Evolutionary conservation across 345 rosid species (phyloP), one percentile per base, ranked within the genome.

Genomic region (Angophora floribunda): DNA sequence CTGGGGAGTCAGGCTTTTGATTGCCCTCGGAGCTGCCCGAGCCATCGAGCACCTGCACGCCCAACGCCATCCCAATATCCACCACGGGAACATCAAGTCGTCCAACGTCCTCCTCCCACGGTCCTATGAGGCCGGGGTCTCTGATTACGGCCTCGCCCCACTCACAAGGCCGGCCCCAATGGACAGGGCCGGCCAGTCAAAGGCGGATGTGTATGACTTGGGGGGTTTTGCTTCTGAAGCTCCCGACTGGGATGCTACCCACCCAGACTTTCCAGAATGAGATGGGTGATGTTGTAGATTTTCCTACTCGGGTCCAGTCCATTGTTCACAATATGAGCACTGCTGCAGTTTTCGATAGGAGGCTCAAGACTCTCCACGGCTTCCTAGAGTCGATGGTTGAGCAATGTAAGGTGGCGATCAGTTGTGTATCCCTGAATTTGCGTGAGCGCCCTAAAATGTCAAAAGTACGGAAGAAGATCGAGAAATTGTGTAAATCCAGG

Each of bases 321-420:
- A 97, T 97, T n/a, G 97, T 96, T n/a, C 92, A 96, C 89, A 98
- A 97, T 89, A 98, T 94, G 86, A 94, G 99, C 98, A 94, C 96
- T 51, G 95, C 96, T 36, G 98, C 92, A 93, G 98, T 97, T 32
- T 95, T 97, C 26, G 98, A 95, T 85, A 93, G 24, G 59, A 3
- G 53, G 53, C 15, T 19, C 21, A 6, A 7, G 55, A 52, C 41
- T 2, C 41, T 36, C 41, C 41, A 36, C 41, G 41, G 41, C 41
- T 36, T 36, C 41, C 41, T 4, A 36, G 41, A 36, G 87, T 97
- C 94, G 89, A 95, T 96, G 98, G 95, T 97, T 53, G 98, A 94
- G 92, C 92, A 96, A 96, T 90, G 96, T 90, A 96, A 96, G 90
- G 92, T 97, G 86, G 98, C 94, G 28, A 95, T 94, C 96, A 91